Conservation (phyloP, 1,139 yeast species). For the Pneumocystis sp. region DNA sequence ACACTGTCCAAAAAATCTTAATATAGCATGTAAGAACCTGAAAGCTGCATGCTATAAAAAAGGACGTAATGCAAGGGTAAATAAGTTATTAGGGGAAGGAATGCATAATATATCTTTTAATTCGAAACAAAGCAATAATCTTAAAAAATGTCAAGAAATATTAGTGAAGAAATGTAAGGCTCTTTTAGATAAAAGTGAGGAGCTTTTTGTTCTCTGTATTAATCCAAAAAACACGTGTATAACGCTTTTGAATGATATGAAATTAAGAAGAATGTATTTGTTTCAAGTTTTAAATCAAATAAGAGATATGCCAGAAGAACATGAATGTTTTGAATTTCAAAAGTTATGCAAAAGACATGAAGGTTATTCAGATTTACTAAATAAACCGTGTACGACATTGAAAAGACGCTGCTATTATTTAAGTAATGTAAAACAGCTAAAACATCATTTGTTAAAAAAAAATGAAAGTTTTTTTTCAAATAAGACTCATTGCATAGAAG, state of each 20-base stretch:
- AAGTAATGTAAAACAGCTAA: background rate
- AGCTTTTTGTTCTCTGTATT: background rate
- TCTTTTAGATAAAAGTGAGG: background rate
- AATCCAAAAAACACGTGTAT: background rate
- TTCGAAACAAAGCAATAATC: background rate
- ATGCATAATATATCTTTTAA: too few relatives aligned
- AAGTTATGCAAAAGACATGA: background rate
- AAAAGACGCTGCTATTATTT: background rate
- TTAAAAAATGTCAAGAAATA: background rate
- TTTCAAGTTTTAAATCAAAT: background rate
- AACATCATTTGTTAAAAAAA: background rate
- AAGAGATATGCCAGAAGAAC: background rate
- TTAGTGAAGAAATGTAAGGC: background rate
- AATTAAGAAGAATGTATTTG: background rate
- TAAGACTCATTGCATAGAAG: background rate
- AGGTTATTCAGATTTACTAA: background rate
- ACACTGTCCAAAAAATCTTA: too few relatives aligned
- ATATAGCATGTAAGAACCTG: too few relatives aligned
- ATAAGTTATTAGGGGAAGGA: background rate
- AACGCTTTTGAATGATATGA: background rate
- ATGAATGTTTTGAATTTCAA: background rate
- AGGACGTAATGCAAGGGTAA: background rate
- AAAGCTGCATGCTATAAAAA: too few relatives aligned
- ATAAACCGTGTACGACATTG: background rate
- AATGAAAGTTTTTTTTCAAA: background rate